Percentiles rank a stretch among this genome's conserved stretches.
phyloP scores from a whole-genome alignment of 2,329 filamentous ascomycete genomes.

The Phaeosphaeria sp. region DNA sequence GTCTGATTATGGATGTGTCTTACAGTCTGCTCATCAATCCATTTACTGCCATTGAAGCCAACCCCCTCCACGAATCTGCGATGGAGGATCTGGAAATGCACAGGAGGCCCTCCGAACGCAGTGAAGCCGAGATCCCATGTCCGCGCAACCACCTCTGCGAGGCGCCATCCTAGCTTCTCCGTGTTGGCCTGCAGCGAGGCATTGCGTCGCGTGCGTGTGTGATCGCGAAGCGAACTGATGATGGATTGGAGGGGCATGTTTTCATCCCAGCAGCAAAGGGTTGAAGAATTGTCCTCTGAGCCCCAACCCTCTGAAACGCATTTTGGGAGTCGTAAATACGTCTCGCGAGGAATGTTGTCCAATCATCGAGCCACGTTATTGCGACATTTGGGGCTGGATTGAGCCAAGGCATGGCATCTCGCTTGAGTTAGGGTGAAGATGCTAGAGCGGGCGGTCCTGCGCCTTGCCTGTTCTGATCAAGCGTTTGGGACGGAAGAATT shows the following conservation, averaged over 20 bases:
- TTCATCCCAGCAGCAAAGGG: neutral
- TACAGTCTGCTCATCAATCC: conserved; percentile 74
- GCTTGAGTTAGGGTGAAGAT: conserved; percentile 1
- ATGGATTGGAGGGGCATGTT: conserved; percentile 28
- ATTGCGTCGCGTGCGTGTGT: conserved; percentile 21
- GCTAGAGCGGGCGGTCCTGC: neutral
- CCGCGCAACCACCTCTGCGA: conserved; percentile 33
- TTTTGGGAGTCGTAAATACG: neutral
- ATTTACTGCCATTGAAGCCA: conserved; percentile 58
- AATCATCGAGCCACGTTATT: conserved; percentile 17
- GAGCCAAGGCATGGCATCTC: conserved; percentile 1
- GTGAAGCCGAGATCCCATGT: conserved; percentile 70
- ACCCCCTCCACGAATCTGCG: conserved; percentile 64
- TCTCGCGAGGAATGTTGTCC: neutral
- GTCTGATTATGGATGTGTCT: conserved; percentile 14
- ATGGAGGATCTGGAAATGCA: conserved; percentile 74
- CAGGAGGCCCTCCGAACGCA: conserved; percentile 70
- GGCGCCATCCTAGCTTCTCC: conserved; percentile 27
- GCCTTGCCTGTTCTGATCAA: neutral
- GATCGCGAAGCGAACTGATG: conserved; percentile 26
- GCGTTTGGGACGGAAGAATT: neutral
- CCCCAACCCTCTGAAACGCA: neutral
- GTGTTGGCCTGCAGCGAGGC: conserved; percentile 27
- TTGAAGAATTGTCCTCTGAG: neutral
- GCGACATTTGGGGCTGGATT: conserved; percentile 15